Evolutionary conservation across 345 rosid genomes (phyloP).

Genomic region (Cardamine occulta): DNA sequence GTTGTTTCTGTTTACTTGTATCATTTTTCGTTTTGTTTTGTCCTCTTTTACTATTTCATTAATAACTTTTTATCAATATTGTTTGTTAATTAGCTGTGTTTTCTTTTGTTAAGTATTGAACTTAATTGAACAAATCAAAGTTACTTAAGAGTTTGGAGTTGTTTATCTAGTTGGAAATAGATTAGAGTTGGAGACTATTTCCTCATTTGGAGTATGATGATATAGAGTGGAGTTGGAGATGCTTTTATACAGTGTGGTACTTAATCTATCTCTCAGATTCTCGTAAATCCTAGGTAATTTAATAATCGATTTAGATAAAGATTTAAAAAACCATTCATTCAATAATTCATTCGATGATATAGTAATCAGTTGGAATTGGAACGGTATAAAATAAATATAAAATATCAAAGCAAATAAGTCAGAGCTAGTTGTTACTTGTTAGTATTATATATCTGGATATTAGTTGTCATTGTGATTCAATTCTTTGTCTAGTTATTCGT

Average conservation of each 20-base stretch:
- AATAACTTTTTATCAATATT: constrained; percentile 35
- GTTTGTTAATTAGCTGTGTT: not conserved
- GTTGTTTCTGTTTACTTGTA: constrained; percentile 33
- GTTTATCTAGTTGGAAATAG: not conserved
- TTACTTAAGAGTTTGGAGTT: not conserved
- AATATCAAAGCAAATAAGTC: not conserved
- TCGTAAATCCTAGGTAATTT: too few species aligned
- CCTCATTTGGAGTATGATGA: not conserved
- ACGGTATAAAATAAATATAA: not conserved
- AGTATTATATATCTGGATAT: not conserved
- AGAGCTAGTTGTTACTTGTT: not conserved
- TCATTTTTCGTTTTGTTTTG: constrained; percentile 20
- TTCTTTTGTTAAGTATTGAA: constrained; percentile 11
- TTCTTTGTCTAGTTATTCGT: not conserved
- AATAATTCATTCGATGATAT: constrained; percentile 8
- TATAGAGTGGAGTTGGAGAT: not conserved
- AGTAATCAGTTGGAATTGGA: not conserved
- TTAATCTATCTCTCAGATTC: not conserved
- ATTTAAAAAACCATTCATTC: not conserved
- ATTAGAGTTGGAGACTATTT: not conserved
- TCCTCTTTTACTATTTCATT: constrained; percentile 40
- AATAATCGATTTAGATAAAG: not conserved
- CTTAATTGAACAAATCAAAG: not conserved
- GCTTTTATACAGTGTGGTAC: not conserved
- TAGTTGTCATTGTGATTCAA: not conserved